phyloP scores from a whole-genome alignment of 2,329 filamentous ascomycete species.

The Colletotrichum falcatum region DNA sequence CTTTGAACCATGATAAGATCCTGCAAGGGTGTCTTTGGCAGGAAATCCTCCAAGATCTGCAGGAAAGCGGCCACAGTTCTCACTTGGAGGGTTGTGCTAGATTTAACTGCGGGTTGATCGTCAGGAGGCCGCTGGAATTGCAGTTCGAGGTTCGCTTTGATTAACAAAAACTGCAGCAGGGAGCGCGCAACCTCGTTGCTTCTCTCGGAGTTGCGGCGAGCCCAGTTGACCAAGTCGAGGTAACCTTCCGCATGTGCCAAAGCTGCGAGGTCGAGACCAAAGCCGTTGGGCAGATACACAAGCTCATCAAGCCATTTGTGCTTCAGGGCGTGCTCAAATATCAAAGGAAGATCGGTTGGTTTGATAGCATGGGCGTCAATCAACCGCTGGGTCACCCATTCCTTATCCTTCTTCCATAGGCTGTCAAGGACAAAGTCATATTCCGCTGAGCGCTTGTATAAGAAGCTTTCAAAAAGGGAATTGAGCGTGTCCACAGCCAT shows the following conservation, averaged over 20 bases:
- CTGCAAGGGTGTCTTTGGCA: constrained; percentile 68
- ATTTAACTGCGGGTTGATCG: constrained; percentile 64
- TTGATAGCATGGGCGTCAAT: constrained; percentile 83
- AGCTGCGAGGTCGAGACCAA: constrained; percentile 88
- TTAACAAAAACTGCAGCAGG: constrained; percentile 82
- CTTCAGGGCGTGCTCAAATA: constrained; percentile 75
- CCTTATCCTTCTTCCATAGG: constrained; percentile 89
- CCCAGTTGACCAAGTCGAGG: constrained; percentile 87
- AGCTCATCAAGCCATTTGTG: constrained; percentile 88
- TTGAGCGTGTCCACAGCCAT: constrained; percentile 81
- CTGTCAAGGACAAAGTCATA: constrained; percentile 92
- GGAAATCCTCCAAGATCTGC: constrained; percentile 79
- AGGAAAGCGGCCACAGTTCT: constrained; percentile 87
- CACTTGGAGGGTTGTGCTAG: constrained; percentile 82
- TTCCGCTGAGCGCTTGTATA: constrained; percentile 81
- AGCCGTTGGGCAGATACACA: constrained; percentile 81
- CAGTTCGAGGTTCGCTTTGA: constrained; percentile 86
- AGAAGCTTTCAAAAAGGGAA: constrained; percentile 84
- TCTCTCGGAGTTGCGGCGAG: constrained; percentile 76
- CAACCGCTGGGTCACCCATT: constrained; percentile 86
- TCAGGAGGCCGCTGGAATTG: constrained; percentile 78
- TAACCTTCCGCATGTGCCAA: constrained; percentile 83
- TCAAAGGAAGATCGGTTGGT: constrained; percentile 60
- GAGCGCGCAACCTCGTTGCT: constrained; percentile 76
- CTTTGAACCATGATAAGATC: constrained; percentile 86